Conservation (phyloP, 345 rosid genomes). For the Brassica carinata region DNA sequence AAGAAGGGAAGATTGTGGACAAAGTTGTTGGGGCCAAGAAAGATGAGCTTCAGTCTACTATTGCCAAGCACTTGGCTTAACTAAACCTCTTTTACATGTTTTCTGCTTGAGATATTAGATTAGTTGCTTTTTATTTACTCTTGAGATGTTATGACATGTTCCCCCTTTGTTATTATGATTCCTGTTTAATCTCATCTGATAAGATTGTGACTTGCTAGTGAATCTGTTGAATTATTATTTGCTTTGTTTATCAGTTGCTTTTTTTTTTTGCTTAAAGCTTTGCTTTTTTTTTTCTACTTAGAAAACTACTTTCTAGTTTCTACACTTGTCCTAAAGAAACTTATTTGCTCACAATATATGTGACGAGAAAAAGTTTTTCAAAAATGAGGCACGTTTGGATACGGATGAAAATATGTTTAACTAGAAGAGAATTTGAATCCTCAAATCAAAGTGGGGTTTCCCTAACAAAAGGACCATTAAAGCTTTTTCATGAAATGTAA, state of each 20-base stretch:
- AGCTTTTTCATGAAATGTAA: neutral
- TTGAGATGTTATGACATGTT: constrained; percentile 2
- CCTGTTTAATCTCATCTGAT: neutral
- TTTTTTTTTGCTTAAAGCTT: neutral
- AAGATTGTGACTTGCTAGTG: neutral
- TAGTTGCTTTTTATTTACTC: neutral
- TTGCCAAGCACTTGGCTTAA: constrained; percentile 57
- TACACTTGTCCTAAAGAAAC: neutral
- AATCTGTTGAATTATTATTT: neutral
- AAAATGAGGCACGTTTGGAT: neutral
- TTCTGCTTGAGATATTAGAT: constrained; percentile 11
- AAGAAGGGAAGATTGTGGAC: constrained; percentile 70
- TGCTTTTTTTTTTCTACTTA: neutral
- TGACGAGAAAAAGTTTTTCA: neutral
- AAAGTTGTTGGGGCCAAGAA: constrained; percentile 80
- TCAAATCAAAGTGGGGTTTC: neutral
- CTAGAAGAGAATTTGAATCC: neutral
- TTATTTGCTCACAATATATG: neutral
- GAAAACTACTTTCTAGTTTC: neutral
- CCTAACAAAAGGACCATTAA: neutral
- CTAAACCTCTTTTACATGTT: neutral
- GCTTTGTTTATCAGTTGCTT: neutral
- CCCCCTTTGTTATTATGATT: constrained; percentile 6
- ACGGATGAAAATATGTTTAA: neutral
- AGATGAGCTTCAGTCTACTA: constrained; percentile 64